phyloP scores from a whole-genome alignment of 2,329 filamentous ascomycete genomes.

The Hymenoscyphus scutula region DNA sequence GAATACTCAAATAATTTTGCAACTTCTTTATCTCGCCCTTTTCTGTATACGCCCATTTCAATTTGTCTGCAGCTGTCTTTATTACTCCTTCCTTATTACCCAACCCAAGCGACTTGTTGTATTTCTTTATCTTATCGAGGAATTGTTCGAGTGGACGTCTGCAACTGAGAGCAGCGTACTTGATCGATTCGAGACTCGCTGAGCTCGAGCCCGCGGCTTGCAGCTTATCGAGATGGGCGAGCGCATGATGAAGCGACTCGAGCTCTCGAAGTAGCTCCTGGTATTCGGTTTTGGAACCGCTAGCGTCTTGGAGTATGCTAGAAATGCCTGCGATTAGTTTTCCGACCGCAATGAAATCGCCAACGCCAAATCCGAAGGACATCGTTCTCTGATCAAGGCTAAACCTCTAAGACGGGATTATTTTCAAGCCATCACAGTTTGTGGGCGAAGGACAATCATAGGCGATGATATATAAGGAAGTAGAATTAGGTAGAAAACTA shows the following conservation, averaged over 20 bases:
- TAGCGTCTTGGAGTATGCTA: constrained; percentile 7
- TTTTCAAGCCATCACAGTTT: too few species aligned
- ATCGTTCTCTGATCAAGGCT: constrained; percentile 21
- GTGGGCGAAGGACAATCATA: too few species aligned
- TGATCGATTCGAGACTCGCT: constrained; percentile 11
- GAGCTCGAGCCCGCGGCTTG: background rate
- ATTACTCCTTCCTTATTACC: too few species aligned
- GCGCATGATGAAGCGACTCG: constrained; percentile 13
- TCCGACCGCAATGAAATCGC: constrained; percentile 31
- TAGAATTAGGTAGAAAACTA: too few species aligned
- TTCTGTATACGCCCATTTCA: constrained; percentile 4
- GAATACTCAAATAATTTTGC: constrained; percentile 10
- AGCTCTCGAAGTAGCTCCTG: constrained; percentile 23
- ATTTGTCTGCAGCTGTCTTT: background rate
- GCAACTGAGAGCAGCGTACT: constrained; percentile 16
- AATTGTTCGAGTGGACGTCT: constrained; percentile 14
- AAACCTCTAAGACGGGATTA: too few species aligned
- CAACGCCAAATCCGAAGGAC: constrained; percentile 37
- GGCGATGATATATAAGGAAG: too few species aligned
- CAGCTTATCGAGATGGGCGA: constrained; percentile 13
- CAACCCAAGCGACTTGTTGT: constrained; percentile 12
- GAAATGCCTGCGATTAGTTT: constrained; percentile 14
- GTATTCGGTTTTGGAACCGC: constrained; percentile 19
- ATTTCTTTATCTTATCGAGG: constrained; percentile 16
- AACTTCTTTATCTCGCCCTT: constrained; percentile 11